Evolutionary conservation across 345 rosid genomes (phyloP).

Genomic region (Populus alba): DNA sequence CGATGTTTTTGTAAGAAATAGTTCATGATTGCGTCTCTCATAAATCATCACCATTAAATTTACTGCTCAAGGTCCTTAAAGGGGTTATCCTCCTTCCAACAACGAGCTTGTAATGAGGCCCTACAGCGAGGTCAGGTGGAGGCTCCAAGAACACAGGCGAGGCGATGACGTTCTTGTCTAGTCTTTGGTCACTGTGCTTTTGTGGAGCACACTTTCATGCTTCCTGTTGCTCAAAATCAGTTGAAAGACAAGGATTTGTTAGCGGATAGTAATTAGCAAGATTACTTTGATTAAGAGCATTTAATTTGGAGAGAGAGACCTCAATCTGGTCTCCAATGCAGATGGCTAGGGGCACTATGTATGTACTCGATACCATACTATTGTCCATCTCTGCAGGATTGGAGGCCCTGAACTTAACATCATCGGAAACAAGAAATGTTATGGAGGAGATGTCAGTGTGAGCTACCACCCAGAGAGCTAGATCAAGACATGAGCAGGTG

Average conservation of each 20-base stretch:
- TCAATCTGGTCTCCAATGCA: conserved; percentile 79
- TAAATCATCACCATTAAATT: no score
- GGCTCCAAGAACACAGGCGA: conserved; percentile 98
- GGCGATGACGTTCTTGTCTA: conserved; percentile 58
- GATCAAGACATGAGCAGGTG: conserved; percentile 92
- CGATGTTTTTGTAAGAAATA: neutral
- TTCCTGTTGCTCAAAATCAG: conserved; percentile 78
- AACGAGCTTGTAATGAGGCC: conserved; percentile 38
- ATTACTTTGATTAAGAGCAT: neutral
- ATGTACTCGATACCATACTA: conserved; percentile 74
- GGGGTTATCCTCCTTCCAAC: no score
- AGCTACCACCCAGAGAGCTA: conserved; percentile 66
- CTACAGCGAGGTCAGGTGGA: conserved; percentile 50
- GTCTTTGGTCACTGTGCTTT: conserved; percentile 66
- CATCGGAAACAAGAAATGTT: conserved; percentile 77
- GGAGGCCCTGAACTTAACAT: conserved; percentile 86
- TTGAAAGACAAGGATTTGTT: neutral
- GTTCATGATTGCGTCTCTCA: no score
- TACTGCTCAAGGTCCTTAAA: conserved; percentile 24
- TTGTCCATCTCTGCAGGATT: conserved; percentile 57
- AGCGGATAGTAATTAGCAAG: neutral
- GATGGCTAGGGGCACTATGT: conserved; percentile 64
- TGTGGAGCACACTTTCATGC: conserved; percentile 64
- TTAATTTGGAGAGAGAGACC: neutral
- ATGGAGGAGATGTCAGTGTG: conserved; percentile 65